phyloP scores from a whole-genome alignment of 768 basidiomycete species.

The Mycena sanguinolenta region DNA sequence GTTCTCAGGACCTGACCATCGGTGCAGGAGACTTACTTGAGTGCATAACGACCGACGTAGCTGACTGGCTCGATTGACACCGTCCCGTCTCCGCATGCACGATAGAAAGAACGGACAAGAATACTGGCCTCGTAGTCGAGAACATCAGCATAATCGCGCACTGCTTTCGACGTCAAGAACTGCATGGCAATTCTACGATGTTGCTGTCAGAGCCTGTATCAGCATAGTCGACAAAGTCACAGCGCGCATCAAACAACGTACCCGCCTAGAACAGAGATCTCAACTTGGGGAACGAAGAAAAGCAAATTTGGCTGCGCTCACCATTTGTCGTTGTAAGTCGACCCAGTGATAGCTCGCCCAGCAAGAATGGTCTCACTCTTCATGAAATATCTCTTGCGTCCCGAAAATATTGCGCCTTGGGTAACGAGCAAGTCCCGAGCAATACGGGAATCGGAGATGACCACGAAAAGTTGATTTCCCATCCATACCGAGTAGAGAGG shows the following conservation, averaged over 20 bases:
- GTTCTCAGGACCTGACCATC: neutral
- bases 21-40: constrained; percentile 33
- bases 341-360: constrained; percentile 50
- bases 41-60: constrained; percentile 34
- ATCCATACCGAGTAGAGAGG: constrained; percentile 53
- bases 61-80: constrained; percentile 37
- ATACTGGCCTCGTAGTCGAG: constrained; percentile 40
- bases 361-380: constrained; percentile 51
- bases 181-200: constrained; percentile 40
- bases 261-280: constrained; percentile 5
- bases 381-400: constrained; percentile 50
- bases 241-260: neutral
- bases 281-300: neutral
- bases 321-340: constrained; percentile 48
- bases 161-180: constrained; percentile 30
- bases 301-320: neutral
- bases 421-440: constrained; percentile 52
- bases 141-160: constrained; percentile 32
- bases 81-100: constrained; percentile 24
- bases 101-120: constrained; percentile 37
- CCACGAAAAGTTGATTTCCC: constrained; percentile 54
- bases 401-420: constrained; percentile 52
- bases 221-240: neutral
- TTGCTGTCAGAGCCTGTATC: neutral
- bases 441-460: constrained; percentile 50